A percentile compares a stretch with the other conserved stretches of the same genome.
phyloP scores from a whole-genome alignment of 2,329 filamentous ascomycete genomes.

The Raffaelea ambrosiae region DNA sequence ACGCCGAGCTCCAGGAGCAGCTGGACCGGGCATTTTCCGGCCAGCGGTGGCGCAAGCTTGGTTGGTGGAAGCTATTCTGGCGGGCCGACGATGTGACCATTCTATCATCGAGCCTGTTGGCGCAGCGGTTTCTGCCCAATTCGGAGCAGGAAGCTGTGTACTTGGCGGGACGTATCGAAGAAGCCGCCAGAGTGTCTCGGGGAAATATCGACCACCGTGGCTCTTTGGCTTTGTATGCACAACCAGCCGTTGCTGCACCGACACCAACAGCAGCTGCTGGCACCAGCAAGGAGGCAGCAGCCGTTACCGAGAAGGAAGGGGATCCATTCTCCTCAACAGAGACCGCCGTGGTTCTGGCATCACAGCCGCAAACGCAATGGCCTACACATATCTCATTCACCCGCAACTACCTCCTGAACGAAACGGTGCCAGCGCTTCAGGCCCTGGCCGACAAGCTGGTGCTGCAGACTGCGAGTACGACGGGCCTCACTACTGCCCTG shows the following conservation, averaged over 20 bases:
- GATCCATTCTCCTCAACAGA: not conserved
- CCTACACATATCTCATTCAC: slow-evolving; percentile 65
- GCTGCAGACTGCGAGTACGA: slow-evolving; percentile 65
- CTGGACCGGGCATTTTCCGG: slow-evolving; percentile 70
- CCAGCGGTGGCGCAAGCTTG: slow-evolving; percentile 68
- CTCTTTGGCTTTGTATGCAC: too few relatives aligned
- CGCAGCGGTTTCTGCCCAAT: slow-evolving; percentile 64
- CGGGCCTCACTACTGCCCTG: slow-evolving; percentile 49
- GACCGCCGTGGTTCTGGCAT: not conserved
- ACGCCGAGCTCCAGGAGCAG: slow-evolving; percentile 73
- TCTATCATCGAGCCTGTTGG: slow-evolving; percentile 71
- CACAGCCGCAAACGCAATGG: slow-evolving; percentile 46
- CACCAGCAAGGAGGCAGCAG: not conserved
- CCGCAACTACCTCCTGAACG: slow-evolving; percentile 56
- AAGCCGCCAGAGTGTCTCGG: slow-evolving; percentile 15
- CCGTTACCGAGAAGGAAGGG: not conserved
- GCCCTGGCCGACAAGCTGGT: slow-evolving; percentile 67
- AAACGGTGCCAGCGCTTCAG: slow-evolving; percentile 62
- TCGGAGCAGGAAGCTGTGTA: slow-evolving; percentile 79
- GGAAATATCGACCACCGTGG: too few relatives aligned
- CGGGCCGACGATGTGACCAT: slow-evolving; percentile 84
- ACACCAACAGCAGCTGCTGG: too few relatives aligned
- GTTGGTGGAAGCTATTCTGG: slow-evolving; percentile 96
- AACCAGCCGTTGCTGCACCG: too few relatives aligned
- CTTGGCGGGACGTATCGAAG: slow-evolving; percentile 56